Percentiles rank a stretch among this genome's conserved stretches.
These are phyloP conservation scores for Coniferiporia weirii DNA, from an alignment of 1,284 basidiomycete genomes.

Conservation along the genomic window DNA sequence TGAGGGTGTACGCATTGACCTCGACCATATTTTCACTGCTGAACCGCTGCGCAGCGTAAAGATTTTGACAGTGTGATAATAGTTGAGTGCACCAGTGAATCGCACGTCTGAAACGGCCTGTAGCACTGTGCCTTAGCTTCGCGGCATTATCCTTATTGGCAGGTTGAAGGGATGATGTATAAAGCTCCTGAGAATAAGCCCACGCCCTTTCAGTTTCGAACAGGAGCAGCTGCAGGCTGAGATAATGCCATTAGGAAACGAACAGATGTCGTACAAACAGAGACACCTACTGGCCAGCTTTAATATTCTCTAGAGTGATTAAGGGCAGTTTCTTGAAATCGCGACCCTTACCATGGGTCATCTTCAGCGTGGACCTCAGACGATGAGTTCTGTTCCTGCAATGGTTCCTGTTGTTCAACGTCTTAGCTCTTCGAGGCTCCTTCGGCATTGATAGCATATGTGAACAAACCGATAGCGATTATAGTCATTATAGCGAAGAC, in stretches of 20 bases:
- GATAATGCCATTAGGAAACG: slow-evolving; percentile 18
- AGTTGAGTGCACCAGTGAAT: slow-evolving; percentile 81
- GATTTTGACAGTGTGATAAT: slow-evolving; percentile 65
- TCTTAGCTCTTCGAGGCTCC: neutral
- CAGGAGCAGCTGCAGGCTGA: slow-evolving; percentile 75
- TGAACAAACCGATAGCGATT: slow-evolving; percentile 67
- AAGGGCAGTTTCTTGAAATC: slow-evolving; percentile 81
- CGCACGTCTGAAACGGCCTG: slow-evolving; percentile 79
- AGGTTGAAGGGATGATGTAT: slow-evolving; percentile 49
- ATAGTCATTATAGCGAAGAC: slow-evolving; percentile 85
- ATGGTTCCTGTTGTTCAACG: slow-evolving; percentile 58
- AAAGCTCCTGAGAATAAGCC: slow-evolving; percentile 82
- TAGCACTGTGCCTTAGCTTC: slow-evolving; percentile 66
- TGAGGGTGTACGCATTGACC: slow-evolving; percentile 60
- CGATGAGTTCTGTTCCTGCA: slow-evolving; percentile 89
- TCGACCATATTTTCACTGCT: slow-evolving; percentile 56
- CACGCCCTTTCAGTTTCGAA: slow-evolving; percentile 92
- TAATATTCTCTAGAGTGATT: slow-evolving; percentile 58
- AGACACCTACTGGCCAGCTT: slow-evolving; percentile 72
- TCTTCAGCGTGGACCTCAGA: slow-evolving; percentile 75
- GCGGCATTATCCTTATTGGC: slow-evolving; percentile 46
- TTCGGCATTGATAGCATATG: neutral
- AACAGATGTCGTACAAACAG: neutral
- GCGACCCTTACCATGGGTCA: slow-evolving; percentile 85
- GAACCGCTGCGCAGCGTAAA: slow-evolving; percentile 50